phyloP scores from a whole-genome alignment of 768 basidiomycete species.

The Tylopilus subfusipes region DNA sequence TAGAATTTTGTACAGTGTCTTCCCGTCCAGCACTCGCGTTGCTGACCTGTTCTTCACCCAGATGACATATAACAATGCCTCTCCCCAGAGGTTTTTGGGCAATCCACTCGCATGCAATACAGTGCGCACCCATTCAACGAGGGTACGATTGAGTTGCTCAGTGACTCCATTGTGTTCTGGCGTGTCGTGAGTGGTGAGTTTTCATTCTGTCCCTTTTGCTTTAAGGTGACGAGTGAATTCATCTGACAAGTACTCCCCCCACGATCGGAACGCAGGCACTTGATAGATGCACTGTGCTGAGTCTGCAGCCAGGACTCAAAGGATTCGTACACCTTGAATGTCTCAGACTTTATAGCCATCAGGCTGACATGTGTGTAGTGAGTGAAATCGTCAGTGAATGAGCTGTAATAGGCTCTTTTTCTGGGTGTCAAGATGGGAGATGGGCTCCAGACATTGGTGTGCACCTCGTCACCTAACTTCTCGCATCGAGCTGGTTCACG shows the following conservation, averaged over 20 bases:
- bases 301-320: background rate
- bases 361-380: background rate
- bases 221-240: background rate
- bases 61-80: no score
- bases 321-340: background rate
- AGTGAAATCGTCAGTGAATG: background rate
- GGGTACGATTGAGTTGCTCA: background rate
- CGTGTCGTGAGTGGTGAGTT: no score
- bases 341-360: background rate
- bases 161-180: no score
- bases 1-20: no score
- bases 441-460: background rate
- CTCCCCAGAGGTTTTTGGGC: background rate
- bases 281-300: no score
- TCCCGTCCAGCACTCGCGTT: background rate
- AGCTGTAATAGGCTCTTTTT: background rate
- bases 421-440: background rate
- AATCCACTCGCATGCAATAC: background rate
- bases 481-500: no score
- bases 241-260: no score
- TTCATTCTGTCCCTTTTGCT: background rate
- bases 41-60: no score
- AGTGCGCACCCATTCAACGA: background rate
- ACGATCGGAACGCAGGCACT: no score
- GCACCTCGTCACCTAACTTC: background rate